Conservation (phyloP, 495 filamentous ascomycete genomes). For the Aspergillus egyptiacus region DNA sequence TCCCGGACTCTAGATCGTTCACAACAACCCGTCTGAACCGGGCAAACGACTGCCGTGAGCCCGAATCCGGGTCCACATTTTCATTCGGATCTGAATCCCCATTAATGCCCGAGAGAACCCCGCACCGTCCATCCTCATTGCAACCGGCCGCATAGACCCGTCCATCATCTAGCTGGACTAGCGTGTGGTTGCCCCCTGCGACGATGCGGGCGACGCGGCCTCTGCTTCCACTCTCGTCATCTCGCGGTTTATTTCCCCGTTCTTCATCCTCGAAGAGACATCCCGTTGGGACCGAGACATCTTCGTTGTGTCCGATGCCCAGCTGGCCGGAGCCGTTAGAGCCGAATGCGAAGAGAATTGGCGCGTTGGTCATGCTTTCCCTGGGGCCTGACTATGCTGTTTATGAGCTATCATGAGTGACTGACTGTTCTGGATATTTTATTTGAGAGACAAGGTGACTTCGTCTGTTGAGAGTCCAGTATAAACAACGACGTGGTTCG, state of each 20-base stretch:
- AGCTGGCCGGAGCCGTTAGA: constrained; percentile 90
- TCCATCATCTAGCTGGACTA: constrained; percentile 56
- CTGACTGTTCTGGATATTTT: too few relatives aligned
- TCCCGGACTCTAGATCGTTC: constrained; percentile 6
- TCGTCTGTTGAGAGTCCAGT: too few relatives aligned
- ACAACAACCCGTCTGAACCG: constrained; percentile 28
- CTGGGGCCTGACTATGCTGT: too few relatives aligned
- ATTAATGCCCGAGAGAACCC: neutral
- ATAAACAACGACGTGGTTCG: too few relatives aligned
- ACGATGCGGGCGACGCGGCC: constrained; percentile 39
- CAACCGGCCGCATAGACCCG: constrained; percentile 59
- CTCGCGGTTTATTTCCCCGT: neutral
- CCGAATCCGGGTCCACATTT: constrained; percentile 8
- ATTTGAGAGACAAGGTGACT: too few relatives aligned
- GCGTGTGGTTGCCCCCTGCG: constrained; percentile 84
- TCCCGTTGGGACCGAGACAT: constrained; percentile 60
- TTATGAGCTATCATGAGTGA: too few relatives aligned
- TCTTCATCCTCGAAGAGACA: constrained; percentile 42
- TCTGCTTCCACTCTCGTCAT: neutral
- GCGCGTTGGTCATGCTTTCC: constrained; percentile 17
- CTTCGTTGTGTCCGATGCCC: constrained; percentile 67
- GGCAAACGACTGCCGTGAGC: neutral
- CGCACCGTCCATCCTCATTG: constrained; percentile 45
- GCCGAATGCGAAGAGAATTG: constrained; percentile 69
- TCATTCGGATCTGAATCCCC: neutral